Conservation (phyloP, 495 filamentous ascomycete species). For the Penicillium tannophilum region DNA sequence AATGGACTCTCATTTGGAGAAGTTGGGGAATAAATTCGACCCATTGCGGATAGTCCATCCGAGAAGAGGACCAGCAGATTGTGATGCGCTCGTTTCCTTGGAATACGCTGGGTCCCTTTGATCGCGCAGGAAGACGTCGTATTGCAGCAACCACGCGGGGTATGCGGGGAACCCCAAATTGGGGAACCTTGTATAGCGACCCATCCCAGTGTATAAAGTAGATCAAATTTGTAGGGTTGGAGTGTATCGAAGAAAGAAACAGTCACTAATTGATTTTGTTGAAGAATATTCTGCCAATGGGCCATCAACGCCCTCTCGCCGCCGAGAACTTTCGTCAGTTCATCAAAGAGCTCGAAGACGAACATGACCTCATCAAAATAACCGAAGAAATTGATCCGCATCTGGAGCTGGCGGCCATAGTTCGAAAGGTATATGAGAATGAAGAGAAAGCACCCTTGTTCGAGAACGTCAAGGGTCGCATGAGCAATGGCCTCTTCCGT, state of each 20-base stretch:
- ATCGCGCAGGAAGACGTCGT: neutral
- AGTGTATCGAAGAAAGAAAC: no score
- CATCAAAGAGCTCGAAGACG: conserved; percentile 33
- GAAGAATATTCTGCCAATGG: neutral
- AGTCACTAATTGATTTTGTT: no score
- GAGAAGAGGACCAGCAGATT: no score
- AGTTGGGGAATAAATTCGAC: neutral
- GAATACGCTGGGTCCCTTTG: neutral
- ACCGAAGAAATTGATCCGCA: conserved; percentile 33
- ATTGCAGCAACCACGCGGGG: neutral
- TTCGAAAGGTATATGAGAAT: conserved; percentile 37
- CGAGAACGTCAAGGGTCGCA: conserved; percentile 40
- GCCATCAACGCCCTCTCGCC: neutral
- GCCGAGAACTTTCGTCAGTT: conserved; percentile 32
- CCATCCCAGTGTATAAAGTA: neutral
- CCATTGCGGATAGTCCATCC: no score
- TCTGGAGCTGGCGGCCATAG: conserved; percentile 40
- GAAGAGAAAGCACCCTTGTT: conserved; percentile 42
- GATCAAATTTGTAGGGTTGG: no score
- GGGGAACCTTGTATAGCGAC: neutral
- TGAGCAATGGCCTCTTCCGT: conserved; percentile 36
- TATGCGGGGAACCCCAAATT: conserved; percentile 1
- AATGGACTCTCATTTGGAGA: conserved; percentile 1
- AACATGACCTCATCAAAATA: conserved; percentile 38
- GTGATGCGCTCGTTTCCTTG: neutral